Evolutionary conservation across 108 stramenopile genomes (phyloP).

Genomic region (Pelagomonas calceolata): DNA sequence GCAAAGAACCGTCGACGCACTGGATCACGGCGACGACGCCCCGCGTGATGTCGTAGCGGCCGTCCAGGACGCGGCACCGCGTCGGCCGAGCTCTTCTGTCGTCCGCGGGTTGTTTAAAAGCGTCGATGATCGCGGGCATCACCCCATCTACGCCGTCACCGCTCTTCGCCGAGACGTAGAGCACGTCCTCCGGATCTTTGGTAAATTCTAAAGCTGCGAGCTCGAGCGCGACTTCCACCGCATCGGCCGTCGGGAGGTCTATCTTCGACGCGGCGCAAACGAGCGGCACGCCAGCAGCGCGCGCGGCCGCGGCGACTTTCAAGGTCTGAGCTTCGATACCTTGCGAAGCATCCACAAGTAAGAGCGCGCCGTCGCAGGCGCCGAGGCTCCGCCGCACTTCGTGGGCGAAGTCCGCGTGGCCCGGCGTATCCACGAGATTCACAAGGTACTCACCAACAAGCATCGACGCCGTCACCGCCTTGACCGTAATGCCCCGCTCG

Average conservation of each 20-base stretch:
- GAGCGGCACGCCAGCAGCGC: constrained; percentile 42
- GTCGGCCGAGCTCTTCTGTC: constrained; percentile 21
- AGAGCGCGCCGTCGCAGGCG: constrained; percentile 85
- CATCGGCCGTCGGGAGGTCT: constrained; percentile 61
- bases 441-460: constrained; percentile 65
- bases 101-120: background rate
- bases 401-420: constrained; percentile 89
- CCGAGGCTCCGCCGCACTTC: constrained; percentile 85
- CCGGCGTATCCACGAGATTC: constrained; percentile 90
- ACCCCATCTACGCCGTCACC: constrained; percentile 12
- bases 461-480: constrained; percentile 91
- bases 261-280: constrained; percentile 85
- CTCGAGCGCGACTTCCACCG: background rate
- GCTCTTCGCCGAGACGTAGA: constrained; percentile 14
- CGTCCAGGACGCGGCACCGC: constrained; percentile 85
- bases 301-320: constrained; percentile 83
- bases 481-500: constrained; percentile 93
- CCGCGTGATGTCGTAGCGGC: constrained; percentile 79
- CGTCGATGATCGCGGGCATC: constrained; percentile 8
- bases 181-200: constrained; percentile 6
- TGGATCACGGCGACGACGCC: constrained; percentile 63
- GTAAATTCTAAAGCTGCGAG: background rate
- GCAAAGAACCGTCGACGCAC: constrained; percentile 54
- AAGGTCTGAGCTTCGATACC: constrained; percentile 97
- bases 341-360: constrained; percentile 72